These are phyloP conservation scores for Begonia masoniana DNA, from an alignment of 306 rosid genomes.

Conservation along the genomic window DNA sequence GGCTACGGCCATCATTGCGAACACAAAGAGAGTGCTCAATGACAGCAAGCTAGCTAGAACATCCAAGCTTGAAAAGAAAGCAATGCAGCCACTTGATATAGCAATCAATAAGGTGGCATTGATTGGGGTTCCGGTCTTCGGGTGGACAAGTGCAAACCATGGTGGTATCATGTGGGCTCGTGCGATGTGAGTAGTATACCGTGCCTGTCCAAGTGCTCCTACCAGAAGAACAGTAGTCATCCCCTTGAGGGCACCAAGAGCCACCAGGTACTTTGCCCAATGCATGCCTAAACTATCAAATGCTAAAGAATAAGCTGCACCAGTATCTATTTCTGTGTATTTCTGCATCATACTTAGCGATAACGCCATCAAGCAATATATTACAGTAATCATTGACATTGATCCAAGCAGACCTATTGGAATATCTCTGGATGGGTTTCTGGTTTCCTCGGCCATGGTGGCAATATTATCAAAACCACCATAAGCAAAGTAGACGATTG, in stretches of 20 bases:
- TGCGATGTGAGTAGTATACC: slow-evolving; percentile 66
- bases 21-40: slow-evolving; percentile 57
- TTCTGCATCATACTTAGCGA: slow-evolving; percentile 67
- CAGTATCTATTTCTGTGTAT: slow-evolving; percentile 37
- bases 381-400: slow-evolving; percentile 53
- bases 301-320: slow-evolving; percentile 57
- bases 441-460: slow-evolving; percentile 72
- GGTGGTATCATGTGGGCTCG: slow-evolving; percentile 75
- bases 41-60: slow-evolving; percentile 50
- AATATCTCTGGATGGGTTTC: slow-evolving; percentile 58
- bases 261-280: slow-evolving; percentile 67
- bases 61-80: slow-evolving; percentile 52
- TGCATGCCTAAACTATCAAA: slow-evolving; percentile 61
- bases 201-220: slow-evolving; percentile 39
- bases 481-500: slow-evolving; percentile 60
- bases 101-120: slow-evolving; percentile 55
- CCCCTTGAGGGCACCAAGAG: slow-evolving; percentile 61
- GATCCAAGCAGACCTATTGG: slow-evolving; percentile 62
- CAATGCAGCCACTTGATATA: slow-evolving; percentile 34
- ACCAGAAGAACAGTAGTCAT: slow-evolving; percentile 72
- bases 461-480: slow-evolving; percentile 60
- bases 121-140: slow-evolving; percentile 68
- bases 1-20: slow-evolving; percentile 61
- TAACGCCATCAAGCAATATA: slow-evolving; percentile 65
- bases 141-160: slow-evolving; percentile 72